Evolutionary conservation across 305 asterid genomes (phyloP).

Genomic region (Fraxinus baroniana): DNA sequence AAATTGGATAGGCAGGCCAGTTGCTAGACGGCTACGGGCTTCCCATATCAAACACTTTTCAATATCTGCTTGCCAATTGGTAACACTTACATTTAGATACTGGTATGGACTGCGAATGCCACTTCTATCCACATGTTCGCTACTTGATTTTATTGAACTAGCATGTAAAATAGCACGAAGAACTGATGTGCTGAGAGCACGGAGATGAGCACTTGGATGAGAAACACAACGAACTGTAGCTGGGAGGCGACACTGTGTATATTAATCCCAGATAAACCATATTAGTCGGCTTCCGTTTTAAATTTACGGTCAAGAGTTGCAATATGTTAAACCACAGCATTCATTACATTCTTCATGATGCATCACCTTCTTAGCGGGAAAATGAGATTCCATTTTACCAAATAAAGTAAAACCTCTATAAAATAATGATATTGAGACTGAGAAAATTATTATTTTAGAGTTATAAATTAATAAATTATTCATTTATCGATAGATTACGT

Average conservation of each 20-base stretch:
- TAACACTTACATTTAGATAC: constrained; percentile 44
- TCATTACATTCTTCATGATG: neutral
- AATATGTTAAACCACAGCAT: neutral
- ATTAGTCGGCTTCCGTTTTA: neutral
- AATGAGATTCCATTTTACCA: neutral
- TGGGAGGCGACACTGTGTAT: constrained; percentile 58
- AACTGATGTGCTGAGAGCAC: constrained; percentile 90
- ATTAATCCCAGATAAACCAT: neutral
- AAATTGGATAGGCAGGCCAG: constrained; percentile 66
- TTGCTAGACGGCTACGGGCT: constrained; percentile 78
- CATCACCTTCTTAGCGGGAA: neutral
- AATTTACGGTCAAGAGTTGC: neutral
- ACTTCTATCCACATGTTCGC: constrained; percentile 36
- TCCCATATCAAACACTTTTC: constrained; percentile 90
- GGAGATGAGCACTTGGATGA: constrained; percentile 95
- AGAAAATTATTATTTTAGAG: neutral
- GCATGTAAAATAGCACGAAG: constrained; percentile 79
- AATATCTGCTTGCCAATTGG: constrained; percentile 69
- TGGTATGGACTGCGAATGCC: constrained; percentile 48
- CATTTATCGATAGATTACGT: neutral
- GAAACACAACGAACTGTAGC: constrained; percentile 66
- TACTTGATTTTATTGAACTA: constrained; percentile 46
- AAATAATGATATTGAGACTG: neutral
- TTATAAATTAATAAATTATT: neutral
- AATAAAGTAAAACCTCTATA: neutral